These are phyloP conservation scores for Asterionellopsis glacialis DNA, from an alignment of 108 stramenopile species.

Conservation along the genomic window DNA sequence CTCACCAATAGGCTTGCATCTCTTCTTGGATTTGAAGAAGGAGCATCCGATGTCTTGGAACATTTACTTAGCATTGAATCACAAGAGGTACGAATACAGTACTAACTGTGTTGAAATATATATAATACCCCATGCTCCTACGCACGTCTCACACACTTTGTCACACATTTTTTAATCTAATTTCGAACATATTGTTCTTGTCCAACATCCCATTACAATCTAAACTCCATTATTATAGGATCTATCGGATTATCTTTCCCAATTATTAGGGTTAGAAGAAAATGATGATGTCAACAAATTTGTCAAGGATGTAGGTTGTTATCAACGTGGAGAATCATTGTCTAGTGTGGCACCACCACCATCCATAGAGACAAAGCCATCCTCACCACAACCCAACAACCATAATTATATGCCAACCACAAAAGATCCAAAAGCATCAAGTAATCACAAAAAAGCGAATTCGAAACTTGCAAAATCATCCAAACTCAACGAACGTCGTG, in stretches of 20 bases:
- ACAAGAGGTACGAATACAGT: constrained; percentile 24
- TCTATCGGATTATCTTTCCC: constrained; percentile 38
- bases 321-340: constrained; percentile 27
- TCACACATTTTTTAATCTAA: no score
- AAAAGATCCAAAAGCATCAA: neutral
- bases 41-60: constrained; percentile 46
- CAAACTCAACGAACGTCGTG: no score
- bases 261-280: constrained; percentile 25
- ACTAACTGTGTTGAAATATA: neutral
- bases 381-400: neutral
- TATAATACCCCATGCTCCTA: neutral
- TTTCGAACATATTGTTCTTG: no score
- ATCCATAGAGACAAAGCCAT: neutral
- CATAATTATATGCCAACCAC: neutral
- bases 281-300: constrained; percentile 18
- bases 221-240: constrained; percentile 16
- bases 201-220: neutral
- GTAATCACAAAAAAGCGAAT: no score
- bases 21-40: constrained; percentile 51
- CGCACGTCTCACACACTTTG: neutral
- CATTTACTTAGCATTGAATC: constrained; percentile 53
- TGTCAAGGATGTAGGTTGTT: constrained; percentile 31
- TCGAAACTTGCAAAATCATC: no score
- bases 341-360: neutral
- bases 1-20: constrained; percentile 3